phyloP scores from a whole-genome alignment of 768 basidiomycete genomes.

The Mycena haematopus region DNA sequence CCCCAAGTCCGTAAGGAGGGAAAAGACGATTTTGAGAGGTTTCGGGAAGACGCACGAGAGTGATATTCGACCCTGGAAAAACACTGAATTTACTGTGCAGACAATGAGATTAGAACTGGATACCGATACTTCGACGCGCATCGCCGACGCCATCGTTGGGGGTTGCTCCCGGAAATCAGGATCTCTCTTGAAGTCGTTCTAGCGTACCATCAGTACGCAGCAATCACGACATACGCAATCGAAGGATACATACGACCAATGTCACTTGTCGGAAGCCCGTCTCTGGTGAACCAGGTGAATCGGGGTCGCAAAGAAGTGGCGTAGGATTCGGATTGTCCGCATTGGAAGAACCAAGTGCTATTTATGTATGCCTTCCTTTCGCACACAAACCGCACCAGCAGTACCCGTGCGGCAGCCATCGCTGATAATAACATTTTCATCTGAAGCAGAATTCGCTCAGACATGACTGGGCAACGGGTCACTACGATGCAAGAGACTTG shows the following conservation, averaged over 20 bases:
- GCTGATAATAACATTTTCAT: conserved; percentile 38
- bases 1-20: conserved; percentile 25
- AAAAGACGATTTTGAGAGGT: conserved; percentile 18
- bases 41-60: conserved; percentile 22
- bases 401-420: conserved; percentile 36
- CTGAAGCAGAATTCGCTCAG: conserved; percentile 32
- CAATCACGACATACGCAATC: conserved; percentile 33
- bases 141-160: conserved; percentile 35
- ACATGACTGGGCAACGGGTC: conserved; percentile 15
- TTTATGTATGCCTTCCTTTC: neutral
- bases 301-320: conserved; percentile 37
- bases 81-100: neutral
- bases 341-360: conserved; percentile 33
- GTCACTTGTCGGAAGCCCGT: conserved; percentile 35
- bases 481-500: neutral
- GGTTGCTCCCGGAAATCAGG: conserved; percentile 35
- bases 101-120: neutral
- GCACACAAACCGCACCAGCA: conserved; percentile 20
- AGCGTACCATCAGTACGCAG: conserved; percentile 14
- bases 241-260: conserved; percentile 42
- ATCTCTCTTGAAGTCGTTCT: conserved; percentile 23
- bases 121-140: conserved; percentile 28
- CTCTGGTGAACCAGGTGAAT: conserved; percentile 34
- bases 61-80: conserved; percentile 28
- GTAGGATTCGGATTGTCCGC: conserved; percentile 36